A percentile compares a stretch with the other conserved stretches of the same genome.
Conservation (phyloP, 2,329 filamentous ascomycete species). For the Delphinella strobiligena region DNA sequence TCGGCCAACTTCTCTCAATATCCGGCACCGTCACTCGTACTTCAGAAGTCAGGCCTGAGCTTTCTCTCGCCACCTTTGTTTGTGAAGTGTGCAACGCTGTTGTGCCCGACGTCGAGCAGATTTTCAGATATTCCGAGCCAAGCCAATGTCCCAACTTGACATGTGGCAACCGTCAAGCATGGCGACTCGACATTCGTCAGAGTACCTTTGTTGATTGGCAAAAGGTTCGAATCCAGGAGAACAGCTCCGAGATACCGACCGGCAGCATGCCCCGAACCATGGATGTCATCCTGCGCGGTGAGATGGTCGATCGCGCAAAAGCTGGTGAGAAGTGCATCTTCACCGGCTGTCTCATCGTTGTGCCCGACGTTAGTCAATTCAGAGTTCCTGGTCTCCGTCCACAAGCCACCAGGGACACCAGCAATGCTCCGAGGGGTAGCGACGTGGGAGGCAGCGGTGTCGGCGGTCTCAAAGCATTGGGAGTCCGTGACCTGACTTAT, state of each 20-base stretch:
- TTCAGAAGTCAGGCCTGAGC: slow-evolving; percentile 88
- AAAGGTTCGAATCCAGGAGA: slow-evolving; percentile 95
- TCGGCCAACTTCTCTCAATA: slow-evolving; percentile 87
- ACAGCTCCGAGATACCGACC: slow-evolving; percentile 94
- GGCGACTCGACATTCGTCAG: slow-evolving; percentile 91
- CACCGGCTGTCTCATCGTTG: slow-evolving; percentile 88
- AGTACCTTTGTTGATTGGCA: slow-evolving; percentile 99
- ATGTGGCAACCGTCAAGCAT: slow-evolving; percentile 83
- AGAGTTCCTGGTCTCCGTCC: slow-evolving; percentile 76
- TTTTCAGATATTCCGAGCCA: slow-evolving; percentile 93
- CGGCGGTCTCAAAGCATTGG: slow-evolving; percentile 77
- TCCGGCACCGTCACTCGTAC: slow-evolving; percentile 95
- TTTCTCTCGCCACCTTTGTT: slow-evolving; percentile 82
- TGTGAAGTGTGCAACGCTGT: slow-evolving; percentile 80
- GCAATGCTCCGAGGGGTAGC: slow-evolving; percentile 52
- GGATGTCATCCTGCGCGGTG: slow-evolving; percentile 89
- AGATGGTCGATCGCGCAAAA: slow-evolving; percentile 95
- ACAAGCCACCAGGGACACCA: slow-evolving; percentile 73
- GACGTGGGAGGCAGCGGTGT: slow-evolving; percentile 79
- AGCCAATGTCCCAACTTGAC: slow-evolving; percentile 83
- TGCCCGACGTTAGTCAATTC: slow-evolving; percentile 92
- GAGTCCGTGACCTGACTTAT: slow-evolving; percentile 91
- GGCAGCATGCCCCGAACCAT: slow-evolving; percentile 98
- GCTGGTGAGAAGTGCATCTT: slow-evolving; percentile 96
- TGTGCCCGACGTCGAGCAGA: slow-evolving; percentile 88